Evolutionary conservation across 805 yeast species (phyloP).

Genomic region (Metschnikowia aberdeeniae): DNA sequence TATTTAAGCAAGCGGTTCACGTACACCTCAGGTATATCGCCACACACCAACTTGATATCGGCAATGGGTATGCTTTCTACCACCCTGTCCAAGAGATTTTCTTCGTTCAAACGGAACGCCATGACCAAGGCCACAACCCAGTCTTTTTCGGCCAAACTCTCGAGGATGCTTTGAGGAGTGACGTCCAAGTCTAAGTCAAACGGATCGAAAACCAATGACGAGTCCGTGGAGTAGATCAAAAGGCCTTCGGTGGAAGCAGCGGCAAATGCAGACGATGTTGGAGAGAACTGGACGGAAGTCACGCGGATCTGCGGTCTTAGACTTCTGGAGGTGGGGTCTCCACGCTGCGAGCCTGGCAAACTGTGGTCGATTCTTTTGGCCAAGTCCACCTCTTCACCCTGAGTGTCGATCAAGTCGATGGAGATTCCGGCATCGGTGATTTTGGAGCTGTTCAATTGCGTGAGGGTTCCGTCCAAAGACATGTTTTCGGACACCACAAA

Average conservation of each 20-base stretch:
- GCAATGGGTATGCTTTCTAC: slow-evolving; percentile 69
- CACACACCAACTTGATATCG: slow-evolving; percentile 63
- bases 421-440: slow-evolving; percentile 84
- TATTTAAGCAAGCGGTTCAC: slow-evolving; percentile 63
- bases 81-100: slow-evolving; percentile 62
- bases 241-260: slow-evolving; percentile 96
- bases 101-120: slow-evolving; percentile 91
- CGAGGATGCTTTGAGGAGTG: slow-evolving; percentile 73
- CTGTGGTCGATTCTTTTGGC: slow-evolving; percentile 74
- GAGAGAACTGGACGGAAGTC: slow-evolving; percentile 75
- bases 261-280: slow-evolving; percentile 85
- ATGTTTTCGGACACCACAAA: slow-evolving; percentile 85
- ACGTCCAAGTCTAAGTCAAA: slow-evolving; percentile 90
- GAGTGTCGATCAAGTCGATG: slow-evolving; percentile 72
- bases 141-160: slow-evolving; percentile 53
- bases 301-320: slow-evolving; percentile 82
- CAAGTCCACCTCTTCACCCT: slow-evolving; percentile 80
- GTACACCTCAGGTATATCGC: slow-evolving; percentile 75
- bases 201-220: slow-evolving; percentile 78
- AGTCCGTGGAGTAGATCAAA: slow-evolving; percentile 75
- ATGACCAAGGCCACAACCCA: slow-evolving; percentile 79
- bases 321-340: slow-evolving; percentile 71
- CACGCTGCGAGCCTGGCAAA: slow-evolving; percentile 82
- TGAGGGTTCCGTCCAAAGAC: slow-evolving; percentile 85
- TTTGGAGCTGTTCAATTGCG: slow-evolving; percentile 69